Evolutionary conservation across 768 basidiomycete genomes (phyloP).

Genomic region (Boletales sp.): DNA sequence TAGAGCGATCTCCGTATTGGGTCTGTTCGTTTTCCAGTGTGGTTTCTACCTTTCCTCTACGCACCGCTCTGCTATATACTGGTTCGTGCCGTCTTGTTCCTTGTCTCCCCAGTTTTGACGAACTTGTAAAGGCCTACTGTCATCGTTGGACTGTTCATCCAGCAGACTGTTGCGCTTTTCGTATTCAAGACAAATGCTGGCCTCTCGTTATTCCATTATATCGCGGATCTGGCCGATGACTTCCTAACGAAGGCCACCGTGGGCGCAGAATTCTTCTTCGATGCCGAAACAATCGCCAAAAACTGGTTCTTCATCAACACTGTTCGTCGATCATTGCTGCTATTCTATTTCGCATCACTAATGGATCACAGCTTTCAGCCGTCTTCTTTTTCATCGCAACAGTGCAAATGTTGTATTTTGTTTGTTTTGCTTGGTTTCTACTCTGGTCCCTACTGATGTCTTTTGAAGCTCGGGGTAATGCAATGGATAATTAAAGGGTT

Average conservation of each 20-base stretch:
- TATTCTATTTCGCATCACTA: constrained; percentile 11
- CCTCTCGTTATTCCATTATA: constrained; percentile 79
- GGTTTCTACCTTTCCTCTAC: constrained; percentile 68
- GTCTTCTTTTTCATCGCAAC: constrained; percentile 96
- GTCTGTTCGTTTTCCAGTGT: constrained; percentile 75
- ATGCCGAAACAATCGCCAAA: constrained; percentile 55
- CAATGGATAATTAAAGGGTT: constrained; percentile 90
- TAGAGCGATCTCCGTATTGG: constrained; percentile 77
- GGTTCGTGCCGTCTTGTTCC: constrained; percentile 41
- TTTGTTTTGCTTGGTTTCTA: constrained; percentile 2
- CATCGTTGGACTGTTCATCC: constrained; percentile 79
- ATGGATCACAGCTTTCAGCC: constrained; percentile 48
- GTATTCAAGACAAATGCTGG: constrained; percentile 84
- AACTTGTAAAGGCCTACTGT: constrained; percentile 64
- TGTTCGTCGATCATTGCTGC: constrained; percentile 35
- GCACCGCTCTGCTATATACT: constrained; percentile 62
- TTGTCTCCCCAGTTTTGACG: not conserved
- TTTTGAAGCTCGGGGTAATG: constrained; percentile 69
- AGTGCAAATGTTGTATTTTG: constrained; percentile 87
- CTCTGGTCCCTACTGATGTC: not conserved
- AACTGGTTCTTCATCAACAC: constrained; percentile 87
- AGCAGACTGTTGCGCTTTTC: constrained; percentile 85
- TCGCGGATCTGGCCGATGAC: constrained; percentile 76
- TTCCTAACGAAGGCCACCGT: constrained; percentile 65
- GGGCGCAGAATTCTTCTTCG: constrained; percentile 84